Percentiles rank a stretch among this genome's conserved stretches.
phyloP scores from a whole-genome alignment of 768 basidiomycete species.

The Lactifluus volemus region DNA sequence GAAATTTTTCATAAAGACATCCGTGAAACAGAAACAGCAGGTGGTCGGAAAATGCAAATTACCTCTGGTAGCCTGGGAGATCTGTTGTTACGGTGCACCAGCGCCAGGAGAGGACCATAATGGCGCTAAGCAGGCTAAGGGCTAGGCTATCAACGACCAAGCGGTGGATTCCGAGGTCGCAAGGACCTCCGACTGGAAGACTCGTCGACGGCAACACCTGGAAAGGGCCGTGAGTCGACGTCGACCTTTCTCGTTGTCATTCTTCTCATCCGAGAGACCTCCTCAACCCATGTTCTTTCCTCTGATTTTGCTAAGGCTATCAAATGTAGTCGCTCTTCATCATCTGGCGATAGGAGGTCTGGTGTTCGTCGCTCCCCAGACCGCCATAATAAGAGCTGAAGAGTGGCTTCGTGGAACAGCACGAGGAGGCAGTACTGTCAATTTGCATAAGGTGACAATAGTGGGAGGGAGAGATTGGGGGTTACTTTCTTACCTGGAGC shows the following conservation, averaged over 20 bases:
- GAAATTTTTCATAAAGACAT: neutral
- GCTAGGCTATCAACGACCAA: neutral
- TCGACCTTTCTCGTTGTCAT: slow-evolving; percentile 17
- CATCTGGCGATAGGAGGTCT: slow-evolving; percentile 39
- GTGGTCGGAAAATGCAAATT: neutral
- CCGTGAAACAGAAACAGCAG: neutral
- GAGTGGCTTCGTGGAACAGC: slow-evolving; percentile 59
- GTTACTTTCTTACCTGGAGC: slow-evolving; percentile 12
- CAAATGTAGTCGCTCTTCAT: slow-evolving; percentile 48
- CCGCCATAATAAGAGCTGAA: slow-evolving; percentile 71
- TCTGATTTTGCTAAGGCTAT: slow-evolving; percentile 38
- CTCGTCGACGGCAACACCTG: neutral
- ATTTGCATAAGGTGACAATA: neutral
- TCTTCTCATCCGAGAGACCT: slow-evolving; percentile 38
- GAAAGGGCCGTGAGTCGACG: slow-evolving; percentile 13
- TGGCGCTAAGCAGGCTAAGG: neutral
- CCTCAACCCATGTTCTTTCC: slow-evolving; percentile 64
- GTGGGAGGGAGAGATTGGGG: neutral
- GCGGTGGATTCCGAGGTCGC: neutral
- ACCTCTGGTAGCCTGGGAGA: neutral
- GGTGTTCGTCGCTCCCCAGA: slow-evolving; percentile 45
- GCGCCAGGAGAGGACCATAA: neutral
- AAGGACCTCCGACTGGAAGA: slow-evolving; percentile 2
- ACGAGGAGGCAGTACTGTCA: slow-evolving; percentile 65
- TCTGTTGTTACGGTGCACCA: neutral